Base-by-base conservation (phyloP, 768 basidiomycete species). In the Vararia minispora region DNA sequence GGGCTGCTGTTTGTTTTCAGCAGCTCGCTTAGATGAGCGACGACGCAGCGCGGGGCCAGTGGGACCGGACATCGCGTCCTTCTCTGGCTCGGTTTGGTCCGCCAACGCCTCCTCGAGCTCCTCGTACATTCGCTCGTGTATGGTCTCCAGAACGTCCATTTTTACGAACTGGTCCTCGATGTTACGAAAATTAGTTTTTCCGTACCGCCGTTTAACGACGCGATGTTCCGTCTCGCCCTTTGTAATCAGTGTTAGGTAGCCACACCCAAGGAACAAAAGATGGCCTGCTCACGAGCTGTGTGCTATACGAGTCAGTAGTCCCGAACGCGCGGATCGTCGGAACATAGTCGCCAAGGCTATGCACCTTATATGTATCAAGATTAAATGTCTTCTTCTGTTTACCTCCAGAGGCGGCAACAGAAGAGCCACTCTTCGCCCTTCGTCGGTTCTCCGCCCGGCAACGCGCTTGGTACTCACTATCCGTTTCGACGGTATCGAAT, bases 211-310 rank as follows among this genome's bases (percentile, higher is more conserved):
- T 32, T 65, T 65, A 4, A 59, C 41, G 1, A 42, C 39, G 2
- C 45, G 56, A 36, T 64, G 63, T 9, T 58, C 44, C 1, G 54
- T 47, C 34, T 64, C 59, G 4, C 58, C 58, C 60, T 63, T 40
- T n/a, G 20, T n/a, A 33, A 30, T 9, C 32, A 10, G 11, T 11
- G 20, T 11, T 14, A 28, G 7, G 7, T 20, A 5, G 0, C 1
- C 18, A 3, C 20, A 12, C 13, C 16, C 9, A n/a, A 14, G 2
- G n/a, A 30, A 23, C 35, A 16, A 5, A 28, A 2, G 14, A 2
- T n/a, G 25, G 5, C 33, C 30, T 10, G 49, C 55, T 2, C 40
- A 64, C 64, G 2, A 46, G 43, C 22, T 59, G 54, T 0, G 61
- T 62, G 3, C 51, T 48, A 36, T 59, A 64, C 0, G 55, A 56